Evolutionary conservation across 2,329 filamentous ascomycete genomes (phyloP), one percentile per base, ranked within the genome.

Genomic region (Leptodontidium sp.): DNA sequence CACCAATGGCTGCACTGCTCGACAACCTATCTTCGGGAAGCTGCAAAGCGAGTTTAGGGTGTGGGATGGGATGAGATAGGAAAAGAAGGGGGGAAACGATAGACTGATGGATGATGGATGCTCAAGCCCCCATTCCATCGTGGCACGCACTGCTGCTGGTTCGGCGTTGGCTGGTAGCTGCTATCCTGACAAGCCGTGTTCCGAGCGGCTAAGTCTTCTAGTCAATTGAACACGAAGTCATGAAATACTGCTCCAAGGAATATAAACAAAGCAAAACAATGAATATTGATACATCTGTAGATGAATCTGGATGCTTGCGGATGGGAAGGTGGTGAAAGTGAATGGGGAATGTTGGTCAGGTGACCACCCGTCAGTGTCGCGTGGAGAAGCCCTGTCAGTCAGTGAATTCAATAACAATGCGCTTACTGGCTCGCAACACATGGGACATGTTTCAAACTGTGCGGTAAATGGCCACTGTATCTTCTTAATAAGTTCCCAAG

Each of bases 121-220:
- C n/a, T 29, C 29, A 64, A 62, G 43, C 47, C 55, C 38, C 52
- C 59, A 47, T 43, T 62, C 45, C 62, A 65, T 71, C 65, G 71
- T 69, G 68, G 70, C 69, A 74, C 68, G 70, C 69, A 74, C 68
- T 65, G 61, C 58, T 68, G 47, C 17, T 40, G 45, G 11, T 47
- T 64, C 63, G 32, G 58, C 32, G 64, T 32, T 68, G 68, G 70
- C 69, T 72, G 70, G 64, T 52, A 67, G 66, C 35, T 63, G 29
- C 50, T 57, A 58, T 68, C 57, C 55, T 68, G 61, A 59, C 66
- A 70, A 67, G 58, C 67, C 70, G 68, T 70, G 57, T 74, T 68
- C 74, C 73, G 70, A 71, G 74, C 72, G 74, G 71, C 73, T 74
- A 74, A 72, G 70, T 26, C 67, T 68, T 72, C 66, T 61, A 52